Evolutionary conservation across 306 rosid genomes (phyloP).

Genomic region (Cucumis hystrix): DNA sequence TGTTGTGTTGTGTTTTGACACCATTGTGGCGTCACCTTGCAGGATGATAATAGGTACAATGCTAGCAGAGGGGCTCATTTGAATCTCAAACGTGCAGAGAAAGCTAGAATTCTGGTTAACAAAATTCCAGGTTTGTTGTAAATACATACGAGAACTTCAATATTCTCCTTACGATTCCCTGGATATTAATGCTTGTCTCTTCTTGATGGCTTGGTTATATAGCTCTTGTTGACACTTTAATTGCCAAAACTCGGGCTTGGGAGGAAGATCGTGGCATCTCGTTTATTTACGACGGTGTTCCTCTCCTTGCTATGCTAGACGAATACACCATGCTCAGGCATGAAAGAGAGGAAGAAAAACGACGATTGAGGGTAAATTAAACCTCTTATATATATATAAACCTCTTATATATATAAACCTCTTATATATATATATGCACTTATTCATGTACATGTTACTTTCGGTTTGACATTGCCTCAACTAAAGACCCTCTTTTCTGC

Average conservation of each 20-base stretch:
- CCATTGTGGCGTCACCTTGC: conserved; percentile 11
- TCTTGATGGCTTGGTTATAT: conserved; percentile 22
- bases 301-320: conserved; percentile 96
- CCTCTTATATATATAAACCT: not conserved
- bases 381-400: not conserved
- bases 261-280: conserved; percentile 80
- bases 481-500: not conserved
- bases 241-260: conserved; percentile 91
- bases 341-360: conserved; percentile 93
- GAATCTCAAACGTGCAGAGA: conserved; percentile 97
- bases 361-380: conserved; percentile 64
- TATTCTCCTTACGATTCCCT: not conserved
- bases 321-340: conserved; percentile 98
- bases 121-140: conserved; percentile 68
- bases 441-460: not conserved
- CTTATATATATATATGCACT: not conserved
- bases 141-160: not conserved
- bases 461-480: not conserved
- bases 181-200: not conserved
- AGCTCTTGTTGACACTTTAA: conserved; percentile 90
- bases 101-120: conserved; percentile 88
- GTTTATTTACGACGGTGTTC: conserved; percentile 86
- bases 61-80: conserved; percentile 99
- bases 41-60: conserved; percentile 99
- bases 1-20: not conserved